Conservation (phyloP, 2,329 filamentous ascomycete species). For the Penicillium sumatraense region DNA sequence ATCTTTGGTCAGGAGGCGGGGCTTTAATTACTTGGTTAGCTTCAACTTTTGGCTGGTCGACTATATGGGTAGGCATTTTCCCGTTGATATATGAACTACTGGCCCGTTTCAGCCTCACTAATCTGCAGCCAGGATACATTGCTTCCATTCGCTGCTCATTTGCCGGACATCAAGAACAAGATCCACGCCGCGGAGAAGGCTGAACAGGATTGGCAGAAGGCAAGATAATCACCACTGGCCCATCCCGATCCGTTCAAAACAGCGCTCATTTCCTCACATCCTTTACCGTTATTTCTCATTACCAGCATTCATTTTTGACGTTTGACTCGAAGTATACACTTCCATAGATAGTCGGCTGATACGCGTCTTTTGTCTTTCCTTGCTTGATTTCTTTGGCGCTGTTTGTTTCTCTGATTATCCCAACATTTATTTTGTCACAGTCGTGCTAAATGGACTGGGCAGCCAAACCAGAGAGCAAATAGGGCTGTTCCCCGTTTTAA, state of each 20-base stretch:
- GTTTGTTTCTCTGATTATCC: background rate
- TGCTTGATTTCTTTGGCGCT: background rate
- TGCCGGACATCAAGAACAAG: constrained; percentile 6
- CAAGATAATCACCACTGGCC: background rate
- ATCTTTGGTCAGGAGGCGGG: constrained; percentile 3
- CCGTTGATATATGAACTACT: background rate
- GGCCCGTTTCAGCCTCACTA: background rate
- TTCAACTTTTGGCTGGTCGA: constrained; percentile 6
- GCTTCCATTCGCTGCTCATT: background rate
- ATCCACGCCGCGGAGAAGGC: constrained; percentile 1
- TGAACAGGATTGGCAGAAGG: background rate
- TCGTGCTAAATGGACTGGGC: background rate
- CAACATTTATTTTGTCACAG: background rate
- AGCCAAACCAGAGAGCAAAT: background rate
- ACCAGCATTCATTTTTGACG: background rate
- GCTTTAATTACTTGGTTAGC: constrained; percentile 1
- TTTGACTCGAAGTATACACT: background rate
- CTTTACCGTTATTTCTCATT: background rate
- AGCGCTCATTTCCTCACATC: background rate
- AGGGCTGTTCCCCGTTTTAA: background rate
- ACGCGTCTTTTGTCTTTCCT: background rate
- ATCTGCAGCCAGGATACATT: background rate
- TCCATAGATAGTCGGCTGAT: background rate
- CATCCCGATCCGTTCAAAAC: background rate
- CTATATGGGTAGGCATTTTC: constrained; percentile 2